A percentile compares a stretch with the other conserved stretches of the same genome.
Evolutionary conservation across 2,329 filamentous ascomycete genomes (phyloP).

Genomic region (Endocalyx cinctus): DNA sequence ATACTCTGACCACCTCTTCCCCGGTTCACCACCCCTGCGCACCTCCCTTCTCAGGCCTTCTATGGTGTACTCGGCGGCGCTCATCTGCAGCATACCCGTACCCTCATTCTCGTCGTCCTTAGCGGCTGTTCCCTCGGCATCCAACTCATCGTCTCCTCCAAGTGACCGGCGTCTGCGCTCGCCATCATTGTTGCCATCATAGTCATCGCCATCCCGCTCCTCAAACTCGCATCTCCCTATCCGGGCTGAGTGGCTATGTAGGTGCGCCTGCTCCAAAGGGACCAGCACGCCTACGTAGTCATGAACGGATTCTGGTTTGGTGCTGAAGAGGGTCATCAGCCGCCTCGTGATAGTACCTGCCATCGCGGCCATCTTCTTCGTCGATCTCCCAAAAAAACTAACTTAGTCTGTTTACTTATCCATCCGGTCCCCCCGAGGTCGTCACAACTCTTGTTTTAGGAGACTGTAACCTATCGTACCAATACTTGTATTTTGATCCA

Average conservation of each 20-base stretch:
- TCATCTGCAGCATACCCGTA: slow-evolving; percentile 50
- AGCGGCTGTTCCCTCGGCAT: slow-evolving; percentile 22
- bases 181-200: slow-evolving; percentile 32
- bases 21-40: slow-evolving; percentile 52
- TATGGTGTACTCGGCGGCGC: slow-evolving; percentile 58
- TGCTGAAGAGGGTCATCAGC: too few relatives aligned
- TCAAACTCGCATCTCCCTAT: slow-evolving; percentile 41
- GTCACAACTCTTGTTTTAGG: too few relatives aligned
- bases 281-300: slow-evolving; percentile 49
- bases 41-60: slow-evolving; percentile 66
- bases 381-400: too few relatives aligned
- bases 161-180: too few relatives aligned
- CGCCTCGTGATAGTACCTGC: too few relatives aligned
- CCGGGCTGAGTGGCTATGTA: slow-evolving; percentile 50
- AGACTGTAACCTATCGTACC: too few relatives aligned
- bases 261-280: slow-evolving; percentile 50
- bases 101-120: slow-evolving; percentile 32
- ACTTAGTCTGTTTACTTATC: too few relatives aligned
- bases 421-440: too few relatives aligned
- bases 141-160: slow-evolving; percentile 14
- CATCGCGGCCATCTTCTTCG: too few relatives aligned
- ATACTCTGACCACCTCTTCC: slow-evolving; percentile 63
- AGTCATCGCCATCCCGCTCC: slow-evolving; percentile 15
- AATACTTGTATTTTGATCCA: too few relatives aligned
- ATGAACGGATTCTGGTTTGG: slow-evolving; percentile 47